Conservation (phyloP, 2,329 filamentous ascomycete genomes). For the Hypoxylon sp. region DNA sequence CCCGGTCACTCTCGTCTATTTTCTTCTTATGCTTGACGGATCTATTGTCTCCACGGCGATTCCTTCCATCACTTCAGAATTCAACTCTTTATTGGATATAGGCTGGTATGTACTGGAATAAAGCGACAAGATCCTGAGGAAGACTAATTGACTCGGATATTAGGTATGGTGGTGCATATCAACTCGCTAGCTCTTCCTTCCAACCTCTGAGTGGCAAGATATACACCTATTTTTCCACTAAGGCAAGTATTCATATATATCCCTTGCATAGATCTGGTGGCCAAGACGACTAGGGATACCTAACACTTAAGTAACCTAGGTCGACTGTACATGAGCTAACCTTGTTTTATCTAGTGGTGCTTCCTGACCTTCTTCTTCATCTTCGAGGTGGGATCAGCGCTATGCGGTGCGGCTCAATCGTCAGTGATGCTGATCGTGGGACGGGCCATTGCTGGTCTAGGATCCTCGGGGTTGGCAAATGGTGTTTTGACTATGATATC, state of each 20-base stretch:
- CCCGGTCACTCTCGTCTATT: slow-evolving; percentile 6
- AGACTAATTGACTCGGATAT: not conserved
- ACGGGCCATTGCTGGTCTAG: slow-evolving; percentile 66
- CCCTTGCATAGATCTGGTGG: not conserved
- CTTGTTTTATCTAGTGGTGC: slow-evolving; percentile 10
- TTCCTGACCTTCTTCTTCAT: slow-evolving; percentile 58
- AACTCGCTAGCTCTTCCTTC: slow-evolving; percentile 13
- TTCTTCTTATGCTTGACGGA: slow-evolving; percentile 3
- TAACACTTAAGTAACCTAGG: not conserved
- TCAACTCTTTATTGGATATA: slow-evolving; percentile 9
- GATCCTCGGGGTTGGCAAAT: slow-evolving; percentile 64
- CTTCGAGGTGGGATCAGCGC: slow-evolving; percentile 68
- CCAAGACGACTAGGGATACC: not conserved
- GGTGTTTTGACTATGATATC: slow-evolving; percentile 52
- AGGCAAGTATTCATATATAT: slow-evolving; percentile 2
- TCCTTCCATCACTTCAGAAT: slow-evolving; percentile 12
- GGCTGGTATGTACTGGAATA: slow-evolving; percentile 12
- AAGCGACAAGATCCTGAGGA: not conserved
- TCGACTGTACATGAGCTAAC: not conserved
- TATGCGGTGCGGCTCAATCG: slow-evolving; percentile 64
- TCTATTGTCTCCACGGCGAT: slow-evolving; percentile 10
- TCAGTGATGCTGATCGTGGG: slow-evolving; percentile 68
- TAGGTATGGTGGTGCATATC: slow-evolving; percentile 1
- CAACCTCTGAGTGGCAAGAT: slow-evolving; percentile 31
- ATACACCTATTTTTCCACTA: slow-evolving; percentile 24